These are phyloP conservation scores for Rubroshorea leprosula DNA, from an alignment of 345 rosid species.

Conservation along the genomic window DNA sequence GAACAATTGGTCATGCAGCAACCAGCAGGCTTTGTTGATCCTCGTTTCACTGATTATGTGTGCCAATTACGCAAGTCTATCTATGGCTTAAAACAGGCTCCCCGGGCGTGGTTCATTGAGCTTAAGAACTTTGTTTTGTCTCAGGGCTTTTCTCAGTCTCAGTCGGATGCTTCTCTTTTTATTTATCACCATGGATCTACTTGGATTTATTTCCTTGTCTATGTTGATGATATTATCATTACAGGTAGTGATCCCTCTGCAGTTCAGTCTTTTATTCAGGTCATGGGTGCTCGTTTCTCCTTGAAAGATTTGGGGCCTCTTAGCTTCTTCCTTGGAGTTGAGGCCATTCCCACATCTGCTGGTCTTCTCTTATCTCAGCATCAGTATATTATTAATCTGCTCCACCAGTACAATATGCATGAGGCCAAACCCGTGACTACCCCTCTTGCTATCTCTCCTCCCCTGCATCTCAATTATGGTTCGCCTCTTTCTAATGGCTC, in stretches of 20 bases:
- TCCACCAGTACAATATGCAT: not conserved
- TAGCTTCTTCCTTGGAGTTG: not conserved
- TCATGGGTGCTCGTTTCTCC: not conserved
- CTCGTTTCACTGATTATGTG: not conserved
- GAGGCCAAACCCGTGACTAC: not conserved
- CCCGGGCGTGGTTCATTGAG: not conserved
- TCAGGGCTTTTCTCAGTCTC: not conserved
- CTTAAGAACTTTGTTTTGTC: not conserved
- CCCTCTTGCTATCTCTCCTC: not conserved
- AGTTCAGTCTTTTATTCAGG: fast-evolving
- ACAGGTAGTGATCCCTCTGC: not conserved
- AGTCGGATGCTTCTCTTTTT: not conserved
- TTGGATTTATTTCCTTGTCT: not conserved
- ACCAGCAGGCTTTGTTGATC: too few species aligned
- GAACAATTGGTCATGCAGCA: too few species aligned
- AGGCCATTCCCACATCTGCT: not conserved
- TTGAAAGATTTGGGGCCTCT: not conserved
- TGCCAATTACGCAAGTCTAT: not conserved
- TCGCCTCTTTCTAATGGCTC: not conserved
- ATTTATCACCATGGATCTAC: fast-evolving
- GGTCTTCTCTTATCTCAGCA: not conserved
- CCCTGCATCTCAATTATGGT: not conserved
- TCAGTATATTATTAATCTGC: not conserved
- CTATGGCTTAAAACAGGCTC: not conserved
- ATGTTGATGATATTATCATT: not conserved